Evolutionary conservation across 257 asterid genomes (phyloP).

Genomic region (Capsicum baccatum): DNA sequence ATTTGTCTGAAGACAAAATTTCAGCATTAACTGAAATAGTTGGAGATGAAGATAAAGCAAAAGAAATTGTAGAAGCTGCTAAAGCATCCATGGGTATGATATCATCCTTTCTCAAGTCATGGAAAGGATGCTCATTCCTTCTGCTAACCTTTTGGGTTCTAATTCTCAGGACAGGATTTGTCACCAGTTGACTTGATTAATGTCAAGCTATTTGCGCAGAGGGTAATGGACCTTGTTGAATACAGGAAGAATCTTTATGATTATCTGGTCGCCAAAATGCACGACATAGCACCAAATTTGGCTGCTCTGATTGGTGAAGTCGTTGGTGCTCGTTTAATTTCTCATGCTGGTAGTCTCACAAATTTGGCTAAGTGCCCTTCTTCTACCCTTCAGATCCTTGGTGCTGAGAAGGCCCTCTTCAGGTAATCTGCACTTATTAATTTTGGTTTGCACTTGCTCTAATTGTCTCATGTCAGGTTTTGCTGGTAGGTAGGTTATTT

Average conservation of each 20-base stretch:
- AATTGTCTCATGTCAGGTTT: not conserved
- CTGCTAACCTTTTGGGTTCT: not conserved
- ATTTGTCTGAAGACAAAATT: slow-evolving; percentile 66
- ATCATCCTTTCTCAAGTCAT: not conserved
- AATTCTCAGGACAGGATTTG: slow-evolving; percentile 83
- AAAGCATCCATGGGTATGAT: slow-evolving; percentile 95
- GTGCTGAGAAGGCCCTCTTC: slow-evolving; percentile 97
- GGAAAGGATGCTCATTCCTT: not conserved
- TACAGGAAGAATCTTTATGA: slow-evolving; percentile 87
- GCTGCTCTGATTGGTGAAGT: slow-evolving; percentile 97
- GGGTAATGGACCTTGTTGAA: slow-evolving; percentile 95
- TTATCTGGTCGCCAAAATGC: slow-evolving; percentile 89
- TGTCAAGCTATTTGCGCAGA: slow-evolving; percentile 89
- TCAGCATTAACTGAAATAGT: slow-evolving; percentile 70
- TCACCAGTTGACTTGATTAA: slow-evolving; percentile 85
- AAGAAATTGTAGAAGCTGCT: slow-evolving; percentile 92
- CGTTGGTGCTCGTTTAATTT: slow-evolving; percentile 94
- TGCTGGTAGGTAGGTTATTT: not conserved
- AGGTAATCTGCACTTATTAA: slow-evolving; percentile 48
- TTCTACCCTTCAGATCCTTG: slow-evolving; percentile 97
- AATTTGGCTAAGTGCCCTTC: slow-evolving; percentile 96
- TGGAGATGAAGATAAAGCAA: slow-evolving; percentile 97
- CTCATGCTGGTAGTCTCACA: slow-evolving; percentile 99
- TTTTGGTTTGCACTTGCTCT: slow-evolving; percentile 15
- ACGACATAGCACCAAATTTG: slow-evolving; percentile 92